Base-by-base conservation (phyloP, 2,329 filamentous ascomycete species). In the Colletotrichum sp. region DNA sequence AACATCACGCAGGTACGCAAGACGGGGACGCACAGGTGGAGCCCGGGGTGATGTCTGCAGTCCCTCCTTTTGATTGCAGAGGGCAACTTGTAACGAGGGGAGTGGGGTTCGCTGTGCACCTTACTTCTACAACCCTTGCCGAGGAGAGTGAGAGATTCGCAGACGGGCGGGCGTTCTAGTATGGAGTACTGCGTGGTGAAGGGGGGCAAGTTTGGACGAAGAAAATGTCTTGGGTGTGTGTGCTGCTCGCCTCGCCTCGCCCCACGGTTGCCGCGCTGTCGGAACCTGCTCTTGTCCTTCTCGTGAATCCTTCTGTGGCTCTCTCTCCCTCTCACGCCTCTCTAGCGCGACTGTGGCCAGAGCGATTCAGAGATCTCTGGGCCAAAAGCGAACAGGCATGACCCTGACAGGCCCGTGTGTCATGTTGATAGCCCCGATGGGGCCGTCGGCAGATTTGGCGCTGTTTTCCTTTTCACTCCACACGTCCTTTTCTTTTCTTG, bases 181-280 rank as follows among this genome's bases (percentile, higher is more conserved):
- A 38, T 38, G 34, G 34, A 38, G 34, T 38, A 38, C 34, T 38
- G 34, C 34, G 34, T 38, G 34, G 55, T 26, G 32, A 48, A 26
- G 48, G 70, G 15, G 52, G 69, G 73, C 69, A 75, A 68, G 68
- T 75, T 75, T 75, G 72, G 72, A 72, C 68, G 69, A 75, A 72
- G 62, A 55, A 43, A 58, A 64, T 48, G 43, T 48, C 71, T 60
- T 26, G 34, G 71, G n/a, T 24, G 18, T 43, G 9, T 43, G 43
- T 48, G 43, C n/a, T 43, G 18, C 43, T 48, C 43, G 43, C 43
- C 43, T 48, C 43, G 43, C 16, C 13, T 18, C 32, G 69, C 69
- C 69, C 73, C 73, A 75, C 73, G 69, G 62, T 75, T 75, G 73
- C 73, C 73, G 69, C 56, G 73, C 69, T 75, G 73, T 68, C 73